Base-by-base conservation (phyloP, 2,329 filamentous ascomycete species). In the Colletotrichum tabaci region DNA sequence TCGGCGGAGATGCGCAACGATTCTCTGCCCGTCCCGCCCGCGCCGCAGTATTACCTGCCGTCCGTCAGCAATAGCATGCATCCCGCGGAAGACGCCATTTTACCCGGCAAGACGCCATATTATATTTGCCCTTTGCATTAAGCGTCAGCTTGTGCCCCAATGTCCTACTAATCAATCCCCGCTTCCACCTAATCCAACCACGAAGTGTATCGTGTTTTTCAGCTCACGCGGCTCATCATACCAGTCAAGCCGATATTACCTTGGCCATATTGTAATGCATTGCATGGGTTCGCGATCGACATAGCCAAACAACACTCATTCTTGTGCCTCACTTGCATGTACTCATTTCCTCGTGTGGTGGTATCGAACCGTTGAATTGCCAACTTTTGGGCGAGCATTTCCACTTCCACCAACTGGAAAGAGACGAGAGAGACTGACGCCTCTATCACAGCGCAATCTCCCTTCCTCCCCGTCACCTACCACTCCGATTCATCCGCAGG, bases 1-100 rank as follows among this genome's bases (percentile, higher is more conserved):
- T 30, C 61, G 35, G 67, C 55, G 49, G 26, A 52, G 40, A 69
- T 71, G 35, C 62, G 47, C 67, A 63, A 68, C 58, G 58, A 63
- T 49, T 71, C 30, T 35, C 67, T 68, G 30, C 46, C 65, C 65
- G 67, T 71, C 65, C 68, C 68, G 68, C 65, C 65, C 40, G 53
- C 53, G 65, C 65, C 67, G 68, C 64, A 68, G 38, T 40, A 49
- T 44, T 61, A 63, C 64, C 40, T 63, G 68, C 52, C 46, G 57
- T 49, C 58, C 65, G 46, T 55, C 52, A 58, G 46, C 65, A 46
- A 49, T 44, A 53, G 46, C 57, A 21, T 71, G 35, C 38, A 38
- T 56, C 5, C 56, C 67, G 64, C 67, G 64, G 50, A 61, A 52
- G 47, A 52, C 57, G 63, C 67, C 61, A 46, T 23, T 57, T 62